These are phyloP conservation scores for Populus pruinosa DNA, from an alignment of 345 rosid genomes.

Conservation along the genomic window DNA sequence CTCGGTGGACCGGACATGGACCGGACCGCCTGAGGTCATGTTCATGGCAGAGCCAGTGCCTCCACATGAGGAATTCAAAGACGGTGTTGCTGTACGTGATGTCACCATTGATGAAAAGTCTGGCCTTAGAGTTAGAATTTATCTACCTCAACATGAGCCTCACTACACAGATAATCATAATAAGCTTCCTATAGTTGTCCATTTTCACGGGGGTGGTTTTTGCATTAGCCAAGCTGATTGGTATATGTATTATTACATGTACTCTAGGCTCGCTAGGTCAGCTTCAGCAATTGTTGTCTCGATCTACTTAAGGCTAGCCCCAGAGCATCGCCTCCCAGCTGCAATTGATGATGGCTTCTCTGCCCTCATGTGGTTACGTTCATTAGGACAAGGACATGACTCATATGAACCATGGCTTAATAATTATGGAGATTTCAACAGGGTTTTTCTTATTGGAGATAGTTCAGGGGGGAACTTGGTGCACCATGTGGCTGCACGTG, in stretches of 20 bases:
- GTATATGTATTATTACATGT: conserved; percentile 31
- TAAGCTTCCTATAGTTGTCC: conserved; percentile 26
- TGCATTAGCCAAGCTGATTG: conserved; percentile 35
- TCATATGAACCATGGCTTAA: conserved; percentile 21
- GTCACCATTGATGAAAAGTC: conserved; percentile 28
- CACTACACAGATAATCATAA: no score
- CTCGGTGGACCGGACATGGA: conserved; percentile 59
- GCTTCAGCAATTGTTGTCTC: conserved; percentile 18
- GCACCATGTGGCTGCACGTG: conserved; percentile 30
- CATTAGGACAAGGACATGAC: conserved; percentile 2
- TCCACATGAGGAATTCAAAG: conserved; percentile 40
- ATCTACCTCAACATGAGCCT: conserved; percentile 31
- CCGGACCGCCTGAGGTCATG: conserved; percentile 56
- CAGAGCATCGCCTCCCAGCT: conserved; percentile 35
- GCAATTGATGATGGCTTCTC: conserved; percentile 26
- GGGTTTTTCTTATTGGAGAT: conserved; percentile 34
- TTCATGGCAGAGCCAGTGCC: conserved; percentile 55
- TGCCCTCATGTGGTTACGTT: conserved; percentile 27
- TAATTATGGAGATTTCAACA: conserved; percentile 15
- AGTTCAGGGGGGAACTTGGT: conserved; percentile 34
- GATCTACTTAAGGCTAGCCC: conserved; percentile 28
- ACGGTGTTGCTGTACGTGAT: conserved; percentile 50
- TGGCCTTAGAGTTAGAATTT: conserved; percentile 44
- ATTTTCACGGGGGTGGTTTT: conserved; percentile 38
- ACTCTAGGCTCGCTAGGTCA: conserved; percentile 14